Evolutionary conservation across 306 rosid genomes (phyloP), one percentile per base, ranked within the genome.

Genomic region (Datisca glomerata): DNA sequence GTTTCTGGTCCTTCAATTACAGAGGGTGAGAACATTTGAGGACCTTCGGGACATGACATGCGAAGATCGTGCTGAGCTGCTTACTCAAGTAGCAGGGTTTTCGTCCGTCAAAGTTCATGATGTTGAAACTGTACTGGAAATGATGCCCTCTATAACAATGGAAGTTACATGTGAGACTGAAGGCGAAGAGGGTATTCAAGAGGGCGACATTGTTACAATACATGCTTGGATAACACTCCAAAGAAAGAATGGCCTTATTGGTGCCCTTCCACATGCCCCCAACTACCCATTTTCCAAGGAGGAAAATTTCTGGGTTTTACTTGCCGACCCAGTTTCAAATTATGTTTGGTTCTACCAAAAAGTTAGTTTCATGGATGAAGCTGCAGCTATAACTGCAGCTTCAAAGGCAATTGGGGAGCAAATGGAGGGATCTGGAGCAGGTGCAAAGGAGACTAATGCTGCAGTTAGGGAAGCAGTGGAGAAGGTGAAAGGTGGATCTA

Each of bases 141-240:
- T 72, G 71, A 80, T 91, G 94, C 96, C 98, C 32, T 73, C 84
- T 21, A 49, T 91, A 64, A 71, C 92, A 53, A 53, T 73, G 18
- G 82, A 79, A 1, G 71, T 69, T 35, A 61, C 73, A 29, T 80
- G 92, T 45, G 94, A 84, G 80, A 91, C 96, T 21, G 98, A 91
- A 70, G 98, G 98, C 3, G 92, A 91, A 78, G 94, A 85, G 69
- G 94, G 94, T 45, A 60, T 85, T 18, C 96, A 91, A 64, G 96
- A 84, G 73, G 92, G 96, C 21, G 98, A 91, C 47, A 62, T 81
- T 39, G 92, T 84, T 51, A 84, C 96, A 1, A 21, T 91, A 55
- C 86, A 91, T 38, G 81, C 94, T 18, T 84, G 95, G 95, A 71
- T 84, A 56, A 72, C 79, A 20, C 61, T 77, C 19, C 67, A 72